Conservation (phyloP, 2,329 filamentous ascomycete genomes). For the Alternaria novae-zelandiae region DNA sequence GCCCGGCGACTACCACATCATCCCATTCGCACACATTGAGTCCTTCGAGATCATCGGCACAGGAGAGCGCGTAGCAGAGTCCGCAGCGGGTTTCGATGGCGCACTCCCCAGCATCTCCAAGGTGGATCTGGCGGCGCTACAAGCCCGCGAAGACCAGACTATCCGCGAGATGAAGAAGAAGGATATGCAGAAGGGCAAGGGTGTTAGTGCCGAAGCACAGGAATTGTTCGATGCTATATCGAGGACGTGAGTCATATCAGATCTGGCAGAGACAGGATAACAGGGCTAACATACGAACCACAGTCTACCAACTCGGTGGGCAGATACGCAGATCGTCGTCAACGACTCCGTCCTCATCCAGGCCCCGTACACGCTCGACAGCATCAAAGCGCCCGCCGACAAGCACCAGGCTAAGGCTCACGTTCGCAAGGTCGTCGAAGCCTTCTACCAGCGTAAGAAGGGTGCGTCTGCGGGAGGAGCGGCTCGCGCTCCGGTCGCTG, state of each 20-base stretch:
- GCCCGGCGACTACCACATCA: slow-evolving; percentile 65
- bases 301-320: slow-evolving; percentile 64
- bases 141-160: slow-evolving; percentile 62
- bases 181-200: slow-evolving; percentile 65
- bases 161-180: slow-evolving; percentile 63
- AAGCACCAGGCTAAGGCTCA: slow-evolving; percentile 52
- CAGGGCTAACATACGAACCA: slow-evolving; percentile 8
- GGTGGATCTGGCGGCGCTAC: slow-evolving; percentile 62
- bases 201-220: slow-evolving; percentile 66
- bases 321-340: slow-evolving; percentile 64
- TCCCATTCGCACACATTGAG: slow-evolving; percentile 65
- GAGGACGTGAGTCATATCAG: slow-evolving; percentile 55
- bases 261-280: background rate
- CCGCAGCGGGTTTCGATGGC: slow-evolving; percentile 53
- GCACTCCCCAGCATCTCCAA: slow-evolving; percentile 54
- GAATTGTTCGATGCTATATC: slow-evolving; percentile 68
- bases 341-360: slow-evolving; percentile 66
- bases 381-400: slow-evolving; percentile 55
- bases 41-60: slow-evolving; percentile 60
- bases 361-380: slow-evolving; percentile 64
- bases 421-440: slow-evolving; percentile 56
- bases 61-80: slow-evolving; percentile 43
- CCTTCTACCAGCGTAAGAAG: slow-evolving; percentile 53
- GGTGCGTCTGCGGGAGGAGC: slow-evolving; percentile 20
- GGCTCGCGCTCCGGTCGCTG: slow-evolving; percentile 36